Base-by-base conservation (phyloP, 768 basidiomycete species). In the Pholiota molesta region DNA sequence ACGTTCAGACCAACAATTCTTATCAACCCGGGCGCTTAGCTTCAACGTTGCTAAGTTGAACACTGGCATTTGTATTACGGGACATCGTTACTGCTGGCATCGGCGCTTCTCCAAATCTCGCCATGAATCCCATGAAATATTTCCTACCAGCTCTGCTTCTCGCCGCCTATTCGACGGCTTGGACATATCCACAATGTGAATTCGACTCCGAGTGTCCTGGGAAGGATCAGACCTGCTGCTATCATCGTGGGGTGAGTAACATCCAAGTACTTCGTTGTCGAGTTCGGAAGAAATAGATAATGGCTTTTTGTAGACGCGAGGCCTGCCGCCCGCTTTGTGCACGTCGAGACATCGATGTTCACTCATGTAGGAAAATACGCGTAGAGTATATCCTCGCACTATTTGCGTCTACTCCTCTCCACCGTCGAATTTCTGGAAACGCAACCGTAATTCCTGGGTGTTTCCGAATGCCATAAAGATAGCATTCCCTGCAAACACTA, bases 141-240 rank as follows among this genome's bases (percentile, higher is more conserved):
- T 16, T 65, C 40, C 28, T 65, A 37, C 47, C 58, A 2, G 23
- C 45, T 17, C 40, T 60, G 29, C 16, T 65, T 3, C n/a, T 62
- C 33, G 55, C 55, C 26, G 49, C 55, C 13, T 59, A 21, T 39
- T 23, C 61, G 1, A 35, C 42, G 47, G 58, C 57, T 13, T 65
- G 55, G 58, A 55, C 47, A 39, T 60, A 65, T 49, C 65, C 61
- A 3, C 65, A 65, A 19, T 62, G 65, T 54, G 55, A 55, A 45
- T 53, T 59, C 23, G 31, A 56, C 13, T 29, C 53, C 21, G 65
- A 65, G 19, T 65, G 65, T 42, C 23, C 40, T 17, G 44, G 44
- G 28, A 49, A 35, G 9, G 40, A 65, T 35, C 47, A 28, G 11
- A 60, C 40, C n/a, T 65, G 65, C 45, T 65, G 65, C 33, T 65